Evolutionary conservation across 257 asterid genomes (phyloP).

Genomic region (Fraxinus quadrangulata): DNA sequence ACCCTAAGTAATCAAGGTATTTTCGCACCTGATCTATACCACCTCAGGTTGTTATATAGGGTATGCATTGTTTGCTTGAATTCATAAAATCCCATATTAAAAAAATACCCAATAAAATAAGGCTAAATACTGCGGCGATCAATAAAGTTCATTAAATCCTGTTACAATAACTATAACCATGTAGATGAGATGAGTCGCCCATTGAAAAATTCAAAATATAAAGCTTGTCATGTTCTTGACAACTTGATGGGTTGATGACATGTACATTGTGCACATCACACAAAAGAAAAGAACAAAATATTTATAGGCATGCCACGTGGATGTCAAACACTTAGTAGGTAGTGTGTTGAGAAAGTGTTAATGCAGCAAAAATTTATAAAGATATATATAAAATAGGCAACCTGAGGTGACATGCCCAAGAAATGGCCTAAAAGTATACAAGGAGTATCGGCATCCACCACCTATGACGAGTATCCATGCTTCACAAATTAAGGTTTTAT

Average conservation of each 20-base stretch:
- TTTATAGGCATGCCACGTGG: no score
- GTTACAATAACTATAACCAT: not conserved
- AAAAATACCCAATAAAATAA: not conserved
- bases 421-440: not conserved
- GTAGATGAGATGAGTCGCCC: not conserved
- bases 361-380: not conserved
- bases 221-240: not conserved
- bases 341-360: not conserved
- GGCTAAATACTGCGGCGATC: not conserved
- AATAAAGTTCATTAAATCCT: not conserved
- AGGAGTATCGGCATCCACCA: not conserved
- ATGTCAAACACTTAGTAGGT: not conserved
- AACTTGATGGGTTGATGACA: not conserved
- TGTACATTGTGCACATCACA: not conserved
- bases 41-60: not conserved
- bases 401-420: not conserved
- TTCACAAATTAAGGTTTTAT: not conserved
- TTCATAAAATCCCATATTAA: not conserved
- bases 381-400: not conserved
- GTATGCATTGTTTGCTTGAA: not conserved
- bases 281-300: no score
- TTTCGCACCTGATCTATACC: no score
- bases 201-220: not conserved
- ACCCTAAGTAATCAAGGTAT: not conserved
- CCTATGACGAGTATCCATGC: no score